Conservation (phyloP, 306 rosid species). For the Ziziphus jujuba region DNA sequence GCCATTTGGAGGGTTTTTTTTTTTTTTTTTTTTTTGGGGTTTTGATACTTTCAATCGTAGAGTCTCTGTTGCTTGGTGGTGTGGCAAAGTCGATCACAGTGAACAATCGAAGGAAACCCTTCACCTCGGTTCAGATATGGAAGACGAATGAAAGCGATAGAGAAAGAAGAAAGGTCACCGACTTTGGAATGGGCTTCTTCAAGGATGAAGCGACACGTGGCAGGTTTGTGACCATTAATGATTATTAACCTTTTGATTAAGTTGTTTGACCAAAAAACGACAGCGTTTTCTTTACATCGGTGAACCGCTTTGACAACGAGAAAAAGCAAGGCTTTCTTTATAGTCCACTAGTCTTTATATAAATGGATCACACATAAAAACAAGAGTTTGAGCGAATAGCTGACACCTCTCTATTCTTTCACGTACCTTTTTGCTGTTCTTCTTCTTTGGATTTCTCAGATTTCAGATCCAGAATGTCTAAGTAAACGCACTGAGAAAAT, state of each 20-base stretch:
- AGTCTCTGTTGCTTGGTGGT: conserved; percentile 8
- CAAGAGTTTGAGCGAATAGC: not conserved
- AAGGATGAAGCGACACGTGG: conserved; percentile 33
- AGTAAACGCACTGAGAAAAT: not conserved
- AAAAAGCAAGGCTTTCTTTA: not conserved
- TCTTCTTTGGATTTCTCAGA: conserved; percentile 8
- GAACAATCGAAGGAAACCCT: not conserved
- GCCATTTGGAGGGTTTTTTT: conserved; percentile 39
- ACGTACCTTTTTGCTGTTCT: not conserved
- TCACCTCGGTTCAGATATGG: not conserved
- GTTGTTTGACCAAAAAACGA: not conserved
- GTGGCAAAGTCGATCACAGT: conserved; percentile 8
- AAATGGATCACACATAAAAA: conserved; percentile 4
- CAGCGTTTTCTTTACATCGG: not conserved
- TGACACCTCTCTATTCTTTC: conserved; percentile 5
- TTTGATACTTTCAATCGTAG: not conserved
- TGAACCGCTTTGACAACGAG: not conserved
- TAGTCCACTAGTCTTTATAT: conserved; percentile 17
- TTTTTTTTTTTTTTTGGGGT: not conserved
- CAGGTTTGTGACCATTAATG: conserved; percentile 1
- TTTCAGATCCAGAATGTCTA: conserved; percentile 26
- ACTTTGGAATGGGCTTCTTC: not conserved
- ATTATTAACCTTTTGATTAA: not conserved
- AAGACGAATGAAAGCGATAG: not conserved
- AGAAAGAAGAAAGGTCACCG: conserved; percentile 12